Conservation (phyloP, 306 rosid genomes). For the Vigna mungo region DNA sequence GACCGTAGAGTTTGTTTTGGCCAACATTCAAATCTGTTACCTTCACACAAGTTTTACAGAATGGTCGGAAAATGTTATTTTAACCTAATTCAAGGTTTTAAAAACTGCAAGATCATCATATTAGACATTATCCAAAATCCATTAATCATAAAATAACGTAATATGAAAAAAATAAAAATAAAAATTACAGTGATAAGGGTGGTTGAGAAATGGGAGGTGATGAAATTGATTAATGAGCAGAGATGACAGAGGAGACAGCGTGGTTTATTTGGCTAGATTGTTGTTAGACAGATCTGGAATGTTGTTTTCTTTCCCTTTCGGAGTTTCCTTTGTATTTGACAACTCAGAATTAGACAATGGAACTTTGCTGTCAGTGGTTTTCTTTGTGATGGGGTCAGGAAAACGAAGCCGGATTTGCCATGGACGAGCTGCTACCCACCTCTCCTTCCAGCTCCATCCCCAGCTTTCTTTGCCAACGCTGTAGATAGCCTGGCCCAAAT, state of each 20-base stretch:
- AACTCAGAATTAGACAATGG: conserved; percentile 30
- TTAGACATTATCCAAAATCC: too few species aligned
- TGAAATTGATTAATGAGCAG: background rate
- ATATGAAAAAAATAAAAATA: too few species aligned
- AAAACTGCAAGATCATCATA: too few species aligned
- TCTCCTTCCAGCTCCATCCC: conserved; percentile 85
- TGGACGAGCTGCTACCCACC: conserved; percentile 79
- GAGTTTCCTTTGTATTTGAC: conserved; percentile 52
- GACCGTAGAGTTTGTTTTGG: background rate
- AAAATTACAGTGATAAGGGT: background rate
- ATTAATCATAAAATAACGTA: too few species aligned
- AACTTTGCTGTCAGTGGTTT: conserved; percentile 44
- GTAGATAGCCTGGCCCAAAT: conserved; percentile 59
- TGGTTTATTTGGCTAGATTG: conserved; percentile 39
- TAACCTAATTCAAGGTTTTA: too few species aligned
- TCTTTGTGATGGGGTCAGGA: conserved; percentile 51
- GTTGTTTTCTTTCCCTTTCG: conserved; percentile 52
- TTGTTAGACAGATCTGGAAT: conserved; percentile 37
- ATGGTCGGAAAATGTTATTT: background rate
- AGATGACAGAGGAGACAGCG: background rate
- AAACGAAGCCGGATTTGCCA: conserved; percentile 62
- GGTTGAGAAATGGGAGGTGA: background rate
- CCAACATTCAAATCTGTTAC: background rate
- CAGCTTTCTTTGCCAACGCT: conserved; percentile 62
- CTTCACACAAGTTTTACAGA: background rate